Conservation (phyloP, 2,329 filamentous ascomycete species). For the Phymatotrichopsis omnivora region DNA sequence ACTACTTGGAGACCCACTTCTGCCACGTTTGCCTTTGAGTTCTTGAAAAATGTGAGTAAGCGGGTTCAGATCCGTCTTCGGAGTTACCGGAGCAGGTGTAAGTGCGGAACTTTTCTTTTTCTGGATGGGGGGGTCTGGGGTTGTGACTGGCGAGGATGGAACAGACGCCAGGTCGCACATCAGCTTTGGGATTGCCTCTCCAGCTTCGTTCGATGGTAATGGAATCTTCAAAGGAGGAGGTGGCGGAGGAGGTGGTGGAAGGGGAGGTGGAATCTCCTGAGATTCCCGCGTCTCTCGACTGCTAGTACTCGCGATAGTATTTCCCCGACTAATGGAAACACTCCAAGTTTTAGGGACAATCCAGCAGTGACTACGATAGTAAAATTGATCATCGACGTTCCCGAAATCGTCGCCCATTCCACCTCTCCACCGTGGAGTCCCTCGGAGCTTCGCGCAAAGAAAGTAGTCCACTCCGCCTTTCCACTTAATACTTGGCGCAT, state of each 20-base stretch:
- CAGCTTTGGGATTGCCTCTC: too few relatives aligned
- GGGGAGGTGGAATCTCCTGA: not conserved
- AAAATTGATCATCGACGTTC: conserved; percentile 36
- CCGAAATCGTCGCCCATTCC: conserved; percentile 35
- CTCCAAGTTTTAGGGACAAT: conserved; percentile 38
- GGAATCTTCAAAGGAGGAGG: not conserved
- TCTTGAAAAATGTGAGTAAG: conserved; percentile 14
- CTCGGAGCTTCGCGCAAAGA: conserved; percentile 45
- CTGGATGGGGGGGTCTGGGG: conserved; percentile 11
- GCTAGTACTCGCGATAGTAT: not conserved
- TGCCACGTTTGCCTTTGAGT: conserved; percentile 18
- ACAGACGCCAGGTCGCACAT: not conserved
- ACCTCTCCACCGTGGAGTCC: conserved; percentile 46
- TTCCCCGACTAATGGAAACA: too few relatives aligned
- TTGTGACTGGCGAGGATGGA: conserved; percentile 1
- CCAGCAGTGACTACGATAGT: conserved; percentile 48
- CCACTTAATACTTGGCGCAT: conserved; percentile 46
- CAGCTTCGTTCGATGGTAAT: too few relatives aligned
- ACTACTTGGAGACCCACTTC: conserved; percentile 22
- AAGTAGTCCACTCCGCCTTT: conserved; percentile 48
- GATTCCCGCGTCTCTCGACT: not conserved
- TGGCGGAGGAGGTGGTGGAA: not conserved
- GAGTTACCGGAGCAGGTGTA: too few relatives aligned
- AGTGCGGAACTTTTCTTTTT: too few relatives aligned
- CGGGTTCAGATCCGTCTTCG: too few relatives aligned